These are phyloP conservation scores for Neostapfia colusana DNA, from an alignment of 176 grass and related monocot genomes.

Conservation along the genomic window DNA sequence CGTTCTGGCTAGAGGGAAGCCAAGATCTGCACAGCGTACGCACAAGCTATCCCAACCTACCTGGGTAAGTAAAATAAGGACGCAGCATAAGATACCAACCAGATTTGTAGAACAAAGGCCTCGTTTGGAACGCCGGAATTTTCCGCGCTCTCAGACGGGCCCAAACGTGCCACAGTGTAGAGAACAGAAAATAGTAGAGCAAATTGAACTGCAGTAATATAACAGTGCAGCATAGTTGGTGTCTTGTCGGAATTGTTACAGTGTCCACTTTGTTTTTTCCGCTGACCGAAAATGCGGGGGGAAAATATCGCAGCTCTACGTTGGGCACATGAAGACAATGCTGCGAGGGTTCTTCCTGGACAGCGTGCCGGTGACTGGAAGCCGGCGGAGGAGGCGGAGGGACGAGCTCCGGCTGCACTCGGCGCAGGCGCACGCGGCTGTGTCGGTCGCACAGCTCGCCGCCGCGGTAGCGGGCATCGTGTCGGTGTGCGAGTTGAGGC, in stretches of 20 bases:
- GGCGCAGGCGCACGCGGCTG: slow-evolving; percentile 75
- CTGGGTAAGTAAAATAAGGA: slow-evolving; percentile 54
- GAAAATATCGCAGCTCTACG: slow-evolving; percentile 51
- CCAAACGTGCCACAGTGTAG: not conserved
- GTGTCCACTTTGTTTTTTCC: slow-evolving; percentile 6
- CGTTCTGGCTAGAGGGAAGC: slow-evolving; percentile 28
- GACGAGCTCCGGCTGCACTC: slow-evolving; percentile 68
- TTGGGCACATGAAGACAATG: slow-evolving; percentile 52
- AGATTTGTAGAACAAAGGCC: not conserved
- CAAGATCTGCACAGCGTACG: slow-evolving; percentile 27
- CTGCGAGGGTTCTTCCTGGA: slow-evolving; percentile 53
- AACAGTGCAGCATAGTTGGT: not conserved
- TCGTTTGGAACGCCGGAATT: not conserved
- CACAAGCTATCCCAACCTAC: slow-evolving; percentile 41
- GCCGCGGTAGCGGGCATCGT: slow-evolving; percentile 64
- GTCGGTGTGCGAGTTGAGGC: slow-evolving; percentile 46
- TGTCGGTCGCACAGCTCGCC: slow-evolving; percentile 77
- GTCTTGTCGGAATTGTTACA: slow-evolving; percentile 6
- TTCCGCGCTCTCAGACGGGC: not conserved
- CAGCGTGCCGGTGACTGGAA: slow-evolving; percentile 48
- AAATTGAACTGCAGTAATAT: not conserved
- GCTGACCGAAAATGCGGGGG: not conserved
- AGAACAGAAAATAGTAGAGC: not conserved
- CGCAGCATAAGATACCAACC: not conserved
- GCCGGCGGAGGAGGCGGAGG: slow-evolving; percentile 44